Evolutionary conservation across 2,329 filamentous ascomycete genomes (phyloP).

Genomic region (Elsinoe australis): DNA sequence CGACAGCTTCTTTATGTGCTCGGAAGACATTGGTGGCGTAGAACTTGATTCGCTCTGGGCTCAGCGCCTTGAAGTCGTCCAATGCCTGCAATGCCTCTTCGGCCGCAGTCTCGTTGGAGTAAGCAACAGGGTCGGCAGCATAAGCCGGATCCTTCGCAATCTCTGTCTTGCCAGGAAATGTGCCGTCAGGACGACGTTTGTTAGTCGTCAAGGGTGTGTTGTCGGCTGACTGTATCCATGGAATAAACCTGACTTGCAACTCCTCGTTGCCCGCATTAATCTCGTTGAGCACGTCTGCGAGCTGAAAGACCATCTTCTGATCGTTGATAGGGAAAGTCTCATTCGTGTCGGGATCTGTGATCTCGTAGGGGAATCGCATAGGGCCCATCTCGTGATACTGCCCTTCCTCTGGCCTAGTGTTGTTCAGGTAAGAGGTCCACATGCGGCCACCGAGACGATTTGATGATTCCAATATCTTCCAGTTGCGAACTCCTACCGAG

Average conservation of each 20-base stretch:
- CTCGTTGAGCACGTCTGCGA: constrained; percentile 52
- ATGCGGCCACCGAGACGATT: constrained; percentile 56
- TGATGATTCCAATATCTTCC: constrained; percentile 55
- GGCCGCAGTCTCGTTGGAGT: constrained; percentile 32
- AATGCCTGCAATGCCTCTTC: constrained; percentile 36
- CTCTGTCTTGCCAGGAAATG: constrained; percentile 47
- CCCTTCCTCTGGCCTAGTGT: constrained; percentile 52
- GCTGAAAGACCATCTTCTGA: constrained; percentile 57
- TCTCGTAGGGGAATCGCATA: constrained; percentile 55
- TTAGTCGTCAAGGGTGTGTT: constrained; percentile 48
- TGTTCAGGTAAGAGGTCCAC: constrained; percentile 55
- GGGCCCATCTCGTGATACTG: constrained; percentile 62
- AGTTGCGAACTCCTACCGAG: constrained; percentile 51
- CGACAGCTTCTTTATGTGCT: constrained; percentile 48
- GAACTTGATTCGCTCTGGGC: constrained; percentile 26
- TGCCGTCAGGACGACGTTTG: constrained; percentile 44
- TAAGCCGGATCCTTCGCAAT: constrained; percentile 41
- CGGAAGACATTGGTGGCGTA: constrained; percentile 42
- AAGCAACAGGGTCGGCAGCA: constrained; percentile 24
- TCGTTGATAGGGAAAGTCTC: constrained; percentile 53
- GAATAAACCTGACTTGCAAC: constrained; percentile 54
- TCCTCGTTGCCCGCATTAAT: constrained; percentile 47
- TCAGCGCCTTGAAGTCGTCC: constrained; percentile 31
- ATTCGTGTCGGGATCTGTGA: constrained; percentile 42
- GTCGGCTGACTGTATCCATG: constrained; percentile 50